These are phyloP conservation scores for Neurospora sp. DNA, from an alignment of 495 filamentous ascomycete species.

Conservation along the genomic window DNA sequence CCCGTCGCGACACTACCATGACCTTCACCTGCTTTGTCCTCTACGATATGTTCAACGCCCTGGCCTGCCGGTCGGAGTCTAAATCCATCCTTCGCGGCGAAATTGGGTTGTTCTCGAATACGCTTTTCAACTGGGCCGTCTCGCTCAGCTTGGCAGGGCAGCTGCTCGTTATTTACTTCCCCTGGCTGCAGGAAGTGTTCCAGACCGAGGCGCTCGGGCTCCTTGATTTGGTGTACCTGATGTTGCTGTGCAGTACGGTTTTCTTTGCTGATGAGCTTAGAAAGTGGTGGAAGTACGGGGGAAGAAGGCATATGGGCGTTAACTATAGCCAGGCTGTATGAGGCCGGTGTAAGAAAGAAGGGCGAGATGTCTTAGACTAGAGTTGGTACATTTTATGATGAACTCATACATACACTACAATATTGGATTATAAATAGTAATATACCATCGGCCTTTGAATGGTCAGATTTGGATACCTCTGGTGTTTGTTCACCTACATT, in stretches of 20 bases:
- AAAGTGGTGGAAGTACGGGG: slow-evolving; percentile 56
- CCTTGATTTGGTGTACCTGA: slow-evolving; percentile 58
- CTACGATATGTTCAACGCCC: slow-evolving; percentile 98
- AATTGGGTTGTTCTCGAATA: slow-evolving; percentile 69
- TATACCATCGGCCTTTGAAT: not conserved
- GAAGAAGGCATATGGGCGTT: slow-evolving; percentile 26
- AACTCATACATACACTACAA: not conserved
- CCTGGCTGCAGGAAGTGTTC: slow-evolving; percentile 85
- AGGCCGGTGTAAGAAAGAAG: not conserved
- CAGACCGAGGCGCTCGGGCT: slow-evolving; percentile 81
- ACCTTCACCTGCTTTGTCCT: slow-evolving; percentile 98
- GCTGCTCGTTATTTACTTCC: slow-evolving; percentile 83
- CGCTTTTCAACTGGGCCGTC: slow-evolving; percentile 93
- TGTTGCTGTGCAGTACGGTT: slow-evolving; percentile 70
- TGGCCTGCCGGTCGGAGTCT: slow-evolving; percentile 82
- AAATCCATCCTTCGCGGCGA: slow-evolving; percentile 86
- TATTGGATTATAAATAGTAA: not conserved
- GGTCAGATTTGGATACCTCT: not conserved
- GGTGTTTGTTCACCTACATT: not conserved
- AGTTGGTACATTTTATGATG: not conserved
- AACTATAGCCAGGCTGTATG: slow-evolving; percentile 43
- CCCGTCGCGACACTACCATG: slow-evolving; percentile 94
- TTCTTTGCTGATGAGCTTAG: slow-evolving; percentile 91
- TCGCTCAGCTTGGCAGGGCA: slow-evolving; percentile 75
- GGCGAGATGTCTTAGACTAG: not conserved